Base-by-base conservation (phyloP, 2,329 filamentous ascomycete genomes). In the Trichoderma guizhouense region DNA sequence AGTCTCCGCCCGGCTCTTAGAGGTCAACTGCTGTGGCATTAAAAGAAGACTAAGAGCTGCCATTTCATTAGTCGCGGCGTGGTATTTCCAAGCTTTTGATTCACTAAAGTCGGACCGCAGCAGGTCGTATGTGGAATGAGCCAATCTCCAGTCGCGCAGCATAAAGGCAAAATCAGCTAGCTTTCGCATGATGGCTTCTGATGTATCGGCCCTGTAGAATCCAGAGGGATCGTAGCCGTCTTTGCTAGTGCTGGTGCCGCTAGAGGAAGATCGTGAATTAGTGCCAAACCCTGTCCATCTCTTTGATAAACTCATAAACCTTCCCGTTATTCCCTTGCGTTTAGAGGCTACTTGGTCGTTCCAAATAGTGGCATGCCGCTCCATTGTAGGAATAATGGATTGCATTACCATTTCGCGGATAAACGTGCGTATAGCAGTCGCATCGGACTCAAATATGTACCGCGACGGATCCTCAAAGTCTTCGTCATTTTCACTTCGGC, bases 331-430 rank as follows among this genome's bases (percentile, higher is more conserved):
- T 15, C 97, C 97, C 78, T 94, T 91, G 71, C 97, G 88, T 72
- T 93, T 89, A 14, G 97, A 98, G 18, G 95, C 95, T 30, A 98
- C 93, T 81, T 98, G 95, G 77, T 99, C 96, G 78, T 99, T 99
- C 97, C 96, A 99, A 6, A 94, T 86, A 7, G 94, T 92, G 12
- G 97, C 89, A 75, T 93, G 91, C 71, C 95, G 92, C 82, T 99
- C 96, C 97, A 99, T 99, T 53, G 93, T 95, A 1, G 97, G 96
- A 71, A 99, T 87, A 67, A 99, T 90, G 1, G 95, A 98, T 79
- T 98, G 95, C 1, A 93, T 96, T 8, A 98, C 93, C 86, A 99
- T 93, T 80, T 99, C 97, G 36, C 96, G 91, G 72, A 98, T 89
- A 79, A 99, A 97, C 0, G 93, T 93, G 68, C 91, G 91, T 73